Base-by-base conservation (phyloP, 176 grass and related monocot species). In the Raddia guianensis region DNA sequence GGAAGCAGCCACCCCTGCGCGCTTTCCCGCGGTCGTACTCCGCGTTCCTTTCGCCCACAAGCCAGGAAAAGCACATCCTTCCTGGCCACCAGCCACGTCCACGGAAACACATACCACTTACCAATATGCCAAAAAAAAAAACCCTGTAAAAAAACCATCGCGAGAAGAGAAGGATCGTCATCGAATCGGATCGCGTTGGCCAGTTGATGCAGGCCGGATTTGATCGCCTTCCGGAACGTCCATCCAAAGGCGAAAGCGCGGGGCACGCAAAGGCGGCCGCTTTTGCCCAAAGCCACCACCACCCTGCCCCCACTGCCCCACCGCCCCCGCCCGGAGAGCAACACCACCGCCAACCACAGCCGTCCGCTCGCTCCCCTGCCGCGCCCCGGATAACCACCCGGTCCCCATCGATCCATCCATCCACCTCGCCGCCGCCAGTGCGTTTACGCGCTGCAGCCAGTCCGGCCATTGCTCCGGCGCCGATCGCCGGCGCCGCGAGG, bases 261-360 rank as follows among this genome's bases (percentile, higher is more conserved):
- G 12, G 19, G 43, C 46, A 70, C 51, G 63, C 75, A 73, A 48
- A 59, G 15, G 50, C 13, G 8, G 62, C 18, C 52, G 60, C 77
- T 80, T 86, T 86, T 80, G 50, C 84, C 58, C 74, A 86, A 86
- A 80, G 84, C 84, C 50, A 42, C 2, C 10, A 2, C 18, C 27
- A 27, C 27, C 27, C 27, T 27, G 27, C 27, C n/a, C 63, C 50
- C 54, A 14, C 3, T 12, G 3, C 12, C 3, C 37, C 12, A 49
- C 50, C 54, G 4, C 3, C 19, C 6, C 19, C 3, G 50, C 2
- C 4, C 3, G 8, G 45, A 40, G 48, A 53, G 76, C 74, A 49
- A 62, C 3, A 57, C 18, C 73, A 32, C 53, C 37, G 2, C 37
- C 37, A 40, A 40, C 37, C 37, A 40, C 37, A 40, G 37, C 37